phyloP scores from a whole-genome alignment of 768 basidiomycete species.

The Sarcodon aspratus region DNA sequence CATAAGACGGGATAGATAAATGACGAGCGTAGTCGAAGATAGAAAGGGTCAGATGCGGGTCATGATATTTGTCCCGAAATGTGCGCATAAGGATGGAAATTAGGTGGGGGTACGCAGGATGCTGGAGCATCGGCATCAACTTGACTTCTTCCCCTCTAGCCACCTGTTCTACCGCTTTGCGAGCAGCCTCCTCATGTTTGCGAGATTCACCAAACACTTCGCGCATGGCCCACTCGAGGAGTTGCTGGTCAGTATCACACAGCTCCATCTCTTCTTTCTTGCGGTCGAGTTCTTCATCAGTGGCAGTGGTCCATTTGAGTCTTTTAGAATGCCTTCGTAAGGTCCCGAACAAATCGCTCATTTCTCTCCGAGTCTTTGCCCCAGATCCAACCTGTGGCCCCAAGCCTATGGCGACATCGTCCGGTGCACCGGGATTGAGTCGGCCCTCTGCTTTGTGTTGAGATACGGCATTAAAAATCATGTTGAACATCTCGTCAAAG shows the following conservation, averaged over 20 bases:
- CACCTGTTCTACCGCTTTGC: slow-evolving; percentile 6
- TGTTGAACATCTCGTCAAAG: slow-evolving; percentile 64
- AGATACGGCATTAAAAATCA: slow-evolving; percentile 50
- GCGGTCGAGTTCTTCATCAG: slow-evolving; percentile 47
- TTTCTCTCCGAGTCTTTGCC: slow-evolving; percentile 7
- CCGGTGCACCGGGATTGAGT: neutral
- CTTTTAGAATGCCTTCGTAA: slow-evolving; percentile 41
- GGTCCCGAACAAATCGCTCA: slow-evolving; percentile 42
- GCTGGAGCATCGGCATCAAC: slow-evolving; percentile 26
- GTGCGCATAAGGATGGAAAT: slow-evolving; percentile 68
- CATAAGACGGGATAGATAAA: slow-evolving; percentile 70
- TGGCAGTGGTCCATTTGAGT: slow-evolving; percentile 37
- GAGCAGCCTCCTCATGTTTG: slow-evolving; percentile 36
- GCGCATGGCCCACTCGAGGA: slow-evolving; percentile 62
- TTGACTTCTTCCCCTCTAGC: slow-evolving; percentile 9
- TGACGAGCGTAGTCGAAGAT: slow-evolving; percentile 74
- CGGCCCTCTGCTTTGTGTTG: slow-evolving; percentile 16
- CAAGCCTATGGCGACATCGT: slow-evolving; percentile 1
- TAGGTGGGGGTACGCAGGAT: slow-evolving; percentile 61
- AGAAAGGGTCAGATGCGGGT: slow-evolving; percentile 73
- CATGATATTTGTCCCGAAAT: slow-evolving; percentile 66
- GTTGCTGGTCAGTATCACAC: slow-evolving; percentile 54
- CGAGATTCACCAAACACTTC: slow-evolving; percentile 58
- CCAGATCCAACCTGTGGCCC: slow-evolving; percentile 8
- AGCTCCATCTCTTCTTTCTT: slow-evolving; percentile 66